A percentile compares a stretch with the other conserved stretches of the same genome.
Conservation (phyloP, 208 protist species). For the Novymonas esmeraldas region DNA sequence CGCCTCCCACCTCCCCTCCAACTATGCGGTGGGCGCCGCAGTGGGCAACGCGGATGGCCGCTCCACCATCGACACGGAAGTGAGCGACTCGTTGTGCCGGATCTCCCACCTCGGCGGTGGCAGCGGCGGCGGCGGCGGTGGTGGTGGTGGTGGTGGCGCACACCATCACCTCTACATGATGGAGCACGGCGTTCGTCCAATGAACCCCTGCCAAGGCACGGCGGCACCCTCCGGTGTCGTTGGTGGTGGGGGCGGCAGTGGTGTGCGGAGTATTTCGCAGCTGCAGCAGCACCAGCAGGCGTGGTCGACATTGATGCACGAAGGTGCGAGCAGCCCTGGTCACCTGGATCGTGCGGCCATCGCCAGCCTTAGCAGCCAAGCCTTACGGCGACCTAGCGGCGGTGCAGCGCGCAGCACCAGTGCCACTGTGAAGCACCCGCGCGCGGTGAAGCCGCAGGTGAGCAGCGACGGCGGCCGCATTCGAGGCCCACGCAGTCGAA, state of each 20-base stretch:
- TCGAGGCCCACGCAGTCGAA: constrained; percentile 52
- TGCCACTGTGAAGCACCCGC: constrained; percentile 45
- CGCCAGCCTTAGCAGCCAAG: constrained; percentile 26
- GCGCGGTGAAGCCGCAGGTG: constrained; percentile 50
- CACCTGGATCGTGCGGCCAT: constrained; percentile 35
- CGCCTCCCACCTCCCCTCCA: constrained; percentile 11
- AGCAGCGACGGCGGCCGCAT: constrained; percentile 26
- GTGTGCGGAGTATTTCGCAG: constrained; percentile 10
- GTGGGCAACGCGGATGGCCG: constrained; percentile 43
- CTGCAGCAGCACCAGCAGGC: constrained; percentile 16
- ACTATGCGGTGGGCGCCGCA: constrained; percentile 7
- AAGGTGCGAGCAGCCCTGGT: constrained; percentile 22
- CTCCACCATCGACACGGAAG: constrained; percentile 84
- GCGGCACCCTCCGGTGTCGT: neutral
- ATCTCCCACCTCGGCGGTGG: constrained; percentile 33
- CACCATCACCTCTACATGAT: constrained; percentile 27
- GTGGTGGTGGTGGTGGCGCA: constrained; percentile 11
- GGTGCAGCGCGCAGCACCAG: constrained; percentile 28
- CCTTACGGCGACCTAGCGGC: constrained; percentile 25
- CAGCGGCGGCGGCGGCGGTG: too few species aligned
- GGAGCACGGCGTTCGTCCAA: constrained; percentile 38
- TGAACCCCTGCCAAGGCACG: constrained; percentile 44
- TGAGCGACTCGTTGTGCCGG: constrained; percentile 68
- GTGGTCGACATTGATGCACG: constrained; percentile 27
- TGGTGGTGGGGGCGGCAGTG: neutral